These are phyloP conservation scores for Suillus variegatus DNA, from an alignment of 768 basidiomycete species.

Conservation along the genomic window DNA sequence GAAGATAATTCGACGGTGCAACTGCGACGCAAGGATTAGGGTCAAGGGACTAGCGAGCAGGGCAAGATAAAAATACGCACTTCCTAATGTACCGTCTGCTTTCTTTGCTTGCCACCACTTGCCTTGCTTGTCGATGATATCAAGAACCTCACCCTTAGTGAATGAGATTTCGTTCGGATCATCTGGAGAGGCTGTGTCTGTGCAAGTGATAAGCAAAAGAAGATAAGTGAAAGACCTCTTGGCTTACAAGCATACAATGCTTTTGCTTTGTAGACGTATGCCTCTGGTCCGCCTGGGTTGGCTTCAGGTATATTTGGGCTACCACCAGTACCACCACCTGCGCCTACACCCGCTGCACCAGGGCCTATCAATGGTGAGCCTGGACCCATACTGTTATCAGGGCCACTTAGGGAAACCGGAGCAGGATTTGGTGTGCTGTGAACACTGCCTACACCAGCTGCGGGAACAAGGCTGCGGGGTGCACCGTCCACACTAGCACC, in stretches of 20 bases:
- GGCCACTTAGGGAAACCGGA: conserved; percentile 41
- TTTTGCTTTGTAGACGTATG: conserved; percentile 75
- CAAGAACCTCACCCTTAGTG: conserved; percentile 86
- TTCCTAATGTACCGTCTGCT: conserved; percentile 72
- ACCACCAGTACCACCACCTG: conserved; percentile 37
- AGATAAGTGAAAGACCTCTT: conserved; percentile 14
- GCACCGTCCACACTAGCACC: conserved; percentile 43
- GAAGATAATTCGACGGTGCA: conserved; percentile 85
- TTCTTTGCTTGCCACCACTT: conserved; percentile 94
- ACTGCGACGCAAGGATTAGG: conserved; percentile 41
- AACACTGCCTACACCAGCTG: conserved; percentile 53
- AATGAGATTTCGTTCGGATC: conserved; percentile 98
- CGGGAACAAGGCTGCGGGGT: conserved; percentile 57
- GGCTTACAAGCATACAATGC: conserved; percentile 86
- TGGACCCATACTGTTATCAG: conserved; percentile 47
- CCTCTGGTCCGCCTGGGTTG: conserved; percentile 39
- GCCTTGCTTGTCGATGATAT: conserved; percentile 89
- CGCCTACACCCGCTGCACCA: conserved; percentile 65
- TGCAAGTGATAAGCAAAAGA: conserved; percentile 22
- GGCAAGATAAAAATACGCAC: conserved; percentile 46
- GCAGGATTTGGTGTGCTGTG: conserved; percentile 45
- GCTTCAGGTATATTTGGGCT: conserved; percentile 26
- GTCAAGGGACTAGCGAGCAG: conserved; percentile 12
- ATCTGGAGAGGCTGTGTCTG: conserved; percentile 92
- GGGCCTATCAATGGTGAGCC: conserved; percentile 69